Base-by-base conservation (phyloP, 768 basidiomycete species). In the Coprinopsis strossmayeri region DNA sequence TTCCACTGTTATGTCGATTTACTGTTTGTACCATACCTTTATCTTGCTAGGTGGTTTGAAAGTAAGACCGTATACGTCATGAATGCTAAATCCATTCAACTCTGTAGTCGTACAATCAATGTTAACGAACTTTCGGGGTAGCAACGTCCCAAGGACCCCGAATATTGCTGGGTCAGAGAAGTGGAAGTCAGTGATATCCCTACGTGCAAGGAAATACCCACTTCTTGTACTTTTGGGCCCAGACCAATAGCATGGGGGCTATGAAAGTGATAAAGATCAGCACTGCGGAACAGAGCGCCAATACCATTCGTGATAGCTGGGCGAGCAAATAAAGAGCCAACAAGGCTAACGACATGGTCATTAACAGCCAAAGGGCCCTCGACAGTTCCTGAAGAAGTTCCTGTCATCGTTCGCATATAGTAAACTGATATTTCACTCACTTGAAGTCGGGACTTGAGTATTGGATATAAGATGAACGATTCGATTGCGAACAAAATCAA, bases 151-250 rank as follows among this genome's bases (percentile, higher is more conserved):
- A 93, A 53, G 89, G 86, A 7, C 91, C 91, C 52, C 87, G 78
- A 62, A 93, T 84, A 67, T 91, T 88, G 64, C 90, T 92, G 40
- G 46, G n/a, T 56, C 27, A 53, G 49, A 45, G 7, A n/a, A 50
- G 50, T 18, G 44, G n/a, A n/a, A n/a, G n/a, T 48, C 24, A 48
- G 46, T n/a, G n/a, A 49, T 21, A 38, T 44, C 42, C 34, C 50
- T 51, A 49, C 55, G 55, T 46, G 46, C 23, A 42, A 46, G 30
- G 35, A 17, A 38, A 30, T 30, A 73, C 84, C 32, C 59, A 82
- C 88, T 93, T 91, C 71, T 93, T 93, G 69, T 80, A 90, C 63
- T 76, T 75, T 66, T 92, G 88, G 2, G 88, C 90, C 87, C 89
- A 91, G 48, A 92, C 74, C 37, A 91, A 67, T 34, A 86, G 68